Base-by-base conservation (phyloP, 768 basidiomycete genomes). In the Hydnomerulius pinastri region DNA sequence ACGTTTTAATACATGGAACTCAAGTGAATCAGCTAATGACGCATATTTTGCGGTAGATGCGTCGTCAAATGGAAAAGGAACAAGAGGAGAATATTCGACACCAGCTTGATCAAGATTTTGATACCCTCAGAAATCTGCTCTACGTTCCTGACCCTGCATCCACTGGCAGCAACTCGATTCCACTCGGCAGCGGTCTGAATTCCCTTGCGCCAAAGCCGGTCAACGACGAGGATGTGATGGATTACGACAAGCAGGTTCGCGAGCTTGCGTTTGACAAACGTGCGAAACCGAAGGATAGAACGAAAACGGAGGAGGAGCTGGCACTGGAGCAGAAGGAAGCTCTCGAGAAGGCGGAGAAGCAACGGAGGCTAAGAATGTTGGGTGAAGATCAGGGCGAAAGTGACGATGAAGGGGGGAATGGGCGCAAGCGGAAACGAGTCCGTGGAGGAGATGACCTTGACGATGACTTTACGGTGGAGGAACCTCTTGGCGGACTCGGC, bases 241-340 rank as follows among this genome's bases (percentile, higher is more conserved):
- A 94, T 58, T 99, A 98, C 61, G 96, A 99, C 70, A 86, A 87
- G 60, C 86, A 85, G 55, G 95, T 99, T 8, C 85, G 91, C 15
- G 90, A 94, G 58, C 82, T 98, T 32, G 94, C 88, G 0, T 96
- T 95, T 61, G 97, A 98, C 51, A 84, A 90, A 59, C 82, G 97
- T 1, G 90, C 97, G 2, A 91, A 94, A 55, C 90, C 97, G 1
- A 97, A 92, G 64, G 90, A 99, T 66, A 74, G 97, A 48, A 94
- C 92, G 24, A 98, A 97, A 73, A 98, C 95, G 0, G 96, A 97
- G 60, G 93, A 98, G 60, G 97, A 99, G 62, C 61, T 93, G 24
- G 95, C 94, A 4, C 51, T 87, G 53, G 93, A 96, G 54, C 90
- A 89, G 62, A 94, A 92, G 60, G 89, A 90, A 57, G 77, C 81